phyloP scores from a whole-genome alignment of 257 asterid species.

The Nicotiana obtusifolia region DNA sequence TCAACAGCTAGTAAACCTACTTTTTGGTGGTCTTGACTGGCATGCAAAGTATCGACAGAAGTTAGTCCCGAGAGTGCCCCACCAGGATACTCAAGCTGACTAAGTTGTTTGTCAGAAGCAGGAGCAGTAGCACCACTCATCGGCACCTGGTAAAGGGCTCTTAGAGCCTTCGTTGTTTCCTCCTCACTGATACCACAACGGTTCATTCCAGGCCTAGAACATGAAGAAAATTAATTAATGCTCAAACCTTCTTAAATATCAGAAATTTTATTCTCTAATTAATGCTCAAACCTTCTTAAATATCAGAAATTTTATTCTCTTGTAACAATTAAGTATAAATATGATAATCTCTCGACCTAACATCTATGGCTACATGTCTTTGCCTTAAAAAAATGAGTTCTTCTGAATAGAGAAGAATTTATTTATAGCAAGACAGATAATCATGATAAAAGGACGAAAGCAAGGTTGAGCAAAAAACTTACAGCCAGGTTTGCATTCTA shows the following conservation, averaged over 20 bases:
- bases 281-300: neutral
- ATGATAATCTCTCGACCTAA: neutral
- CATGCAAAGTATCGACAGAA: slow-evolving; percentile 38
- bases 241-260: neutral
- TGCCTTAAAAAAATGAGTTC: neutral
- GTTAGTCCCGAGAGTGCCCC: slow-evolving; percentile 32
- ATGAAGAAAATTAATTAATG: slow-evolving; percentile 22
- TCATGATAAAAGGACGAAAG: slow-evolving; percentile 5
- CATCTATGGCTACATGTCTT: neutral
- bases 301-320: neutral
- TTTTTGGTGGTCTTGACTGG: slow-evolving; percentile 38
- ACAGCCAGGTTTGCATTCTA: slow-evolving; percentile 97
- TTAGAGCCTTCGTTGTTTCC: slow-evolving; percentile 71
- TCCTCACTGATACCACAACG: slow-evolving; percentile 81
- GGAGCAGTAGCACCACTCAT: slow-evolving; percentile 37
- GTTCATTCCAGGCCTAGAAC: slow-evolving; percentile 84
- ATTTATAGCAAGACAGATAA: neutral
- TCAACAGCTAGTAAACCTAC: slow-evolving; percentile 31
- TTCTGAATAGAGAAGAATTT: neutral
- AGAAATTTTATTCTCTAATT: slow-evolving; percentile 2
- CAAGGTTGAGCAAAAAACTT: slow-evolving; percentile 39
- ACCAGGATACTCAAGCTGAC: slow-evolving; percentile 37
- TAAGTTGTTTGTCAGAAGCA: slow-evolving; percentile 38
- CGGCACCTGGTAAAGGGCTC: slow-evolving; percentile 69
- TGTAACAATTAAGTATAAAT: slow-evolving; percentile 14